Base-by-base conservation (phyloP, 2,329 filamentous ascomycete species). In the Fusarium marasasianum region DNA sequence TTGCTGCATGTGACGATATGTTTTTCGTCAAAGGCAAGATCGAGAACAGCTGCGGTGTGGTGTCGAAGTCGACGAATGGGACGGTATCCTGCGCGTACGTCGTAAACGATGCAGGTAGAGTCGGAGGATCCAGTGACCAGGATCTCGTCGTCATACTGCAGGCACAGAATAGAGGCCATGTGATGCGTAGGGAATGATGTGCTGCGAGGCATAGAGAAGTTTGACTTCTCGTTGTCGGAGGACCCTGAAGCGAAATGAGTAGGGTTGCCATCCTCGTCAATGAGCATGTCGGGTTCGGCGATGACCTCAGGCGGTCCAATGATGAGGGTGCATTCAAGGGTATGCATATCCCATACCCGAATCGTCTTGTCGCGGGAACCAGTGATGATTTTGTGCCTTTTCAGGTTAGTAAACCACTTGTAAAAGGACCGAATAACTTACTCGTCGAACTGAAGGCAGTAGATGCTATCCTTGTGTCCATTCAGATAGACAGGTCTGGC, bases 1-100 rank as follows among this genome's bases (percentile, higher is more conserved):
- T 99, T 99, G 81, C 94, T 98, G 86, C 96, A 99, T 10, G 96
- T 98, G 57, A 98, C 93, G 78, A 99, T 98, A 83, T 97, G 93
- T 77, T 92, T 92, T 73, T 94, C 90, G 81, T 99, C 95, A 74
- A 99, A 96, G 74, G 94, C 96, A 15, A 99, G 91, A 80, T 99
- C 96, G 20, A 99, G 89, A 44, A 99, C 95, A 58, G 96, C 96
- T 8, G 94, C 94, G 11, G 90, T 90, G 84, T 99, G 96, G 72
- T 92, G 91, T 40, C 86, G 85, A 20, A 99, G 91, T 38, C 94
- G 92, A 56, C 90, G 91, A 68, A 98, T 90, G 0, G 96, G 95
- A 66, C 90, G 88, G 82, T 96, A 98, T 43, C 93, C 89, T 29
- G 90, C 89, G 73, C 91, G 90, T 77, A 98, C 90, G 77, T 95